Evolutionary conservation across 768 basidiomycete species (phyloP).

Genomic region (Clavulina sp.): DNA sequence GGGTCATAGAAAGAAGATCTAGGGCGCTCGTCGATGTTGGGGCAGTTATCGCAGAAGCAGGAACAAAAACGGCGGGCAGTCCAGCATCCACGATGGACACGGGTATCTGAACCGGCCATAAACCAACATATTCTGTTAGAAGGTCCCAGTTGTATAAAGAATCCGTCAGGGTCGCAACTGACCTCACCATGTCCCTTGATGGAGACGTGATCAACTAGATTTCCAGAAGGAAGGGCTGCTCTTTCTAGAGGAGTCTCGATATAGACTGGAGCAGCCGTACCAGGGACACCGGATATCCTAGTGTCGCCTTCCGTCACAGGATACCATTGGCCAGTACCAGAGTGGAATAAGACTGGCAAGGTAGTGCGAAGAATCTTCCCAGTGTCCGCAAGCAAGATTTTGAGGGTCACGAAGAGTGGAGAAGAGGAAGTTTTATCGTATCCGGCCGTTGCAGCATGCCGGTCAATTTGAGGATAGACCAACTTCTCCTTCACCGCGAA

Average conservation of each 20-base stretch:
- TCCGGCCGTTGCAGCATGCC: conserved; percentile 6
- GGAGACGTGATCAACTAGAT: conserved; percentile 11
- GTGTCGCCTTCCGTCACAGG: neutral
- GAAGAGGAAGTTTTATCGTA: neutral
- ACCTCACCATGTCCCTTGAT: conserved; percentile 1
- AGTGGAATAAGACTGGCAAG: neutral
- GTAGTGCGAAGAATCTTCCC: conserved; percentile 1
- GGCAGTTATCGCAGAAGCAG: conserved; percentile 61
- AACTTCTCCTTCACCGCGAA: conserved; percentile 50
- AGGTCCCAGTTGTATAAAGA: no score
- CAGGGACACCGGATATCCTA: neutral
- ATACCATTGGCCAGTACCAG: neutral
- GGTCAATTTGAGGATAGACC: no score
- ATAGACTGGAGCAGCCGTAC: neutral
- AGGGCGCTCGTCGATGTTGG: conserved; percentile 30
- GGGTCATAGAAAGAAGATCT: conserved; percentile 34
- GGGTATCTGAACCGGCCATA: no score
- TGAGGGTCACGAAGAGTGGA: neutral
- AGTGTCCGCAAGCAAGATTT: conserved; percentile 8
- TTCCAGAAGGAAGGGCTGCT: conserved; percentile 25
- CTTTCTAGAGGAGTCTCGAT: conserved; percentile 1
- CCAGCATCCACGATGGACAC: neutral
- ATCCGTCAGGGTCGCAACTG: no score
- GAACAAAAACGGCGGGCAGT: neutral
- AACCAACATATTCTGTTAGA: no score